Base-by-base conservation (phyloP, 371 early-diverging fungal genomes). In the Dichotomocladium elegans region DNA sequence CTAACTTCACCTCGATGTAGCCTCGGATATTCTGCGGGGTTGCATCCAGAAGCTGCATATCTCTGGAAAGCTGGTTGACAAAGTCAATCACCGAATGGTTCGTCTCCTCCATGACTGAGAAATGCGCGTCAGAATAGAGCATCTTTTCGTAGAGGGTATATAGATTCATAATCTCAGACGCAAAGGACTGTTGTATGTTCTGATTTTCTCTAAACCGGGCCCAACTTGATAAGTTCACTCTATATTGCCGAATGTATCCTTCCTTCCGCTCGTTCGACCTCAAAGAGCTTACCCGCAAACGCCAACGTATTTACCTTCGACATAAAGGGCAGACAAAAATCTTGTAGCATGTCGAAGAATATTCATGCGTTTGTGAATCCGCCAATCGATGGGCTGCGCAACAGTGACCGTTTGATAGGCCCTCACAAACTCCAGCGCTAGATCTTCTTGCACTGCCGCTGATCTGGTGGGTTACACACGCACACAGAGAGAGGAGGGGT, bases 71-170 rank as follows among this genome's bases (percentile, higher is more conserved):
- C 41, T 79, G 79, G 51, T 89, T 86, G 7, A 84, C 71, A 64
- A 85, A 84, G 4, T 77, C 76, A 19, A 89, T 24, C 0, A 87
- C 71, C 4, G 67, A 68, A 21, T 48, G 55, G 46, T 89, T 86
- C 4, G 71, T 66, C 41, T 86, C 77, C 15, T 78, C 80, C 7
- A 89, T 85, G 37, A 62, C 74, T n/a, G 91, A 89, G 57, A 89
- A 83, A 10, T 71, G 50, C 0, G 72, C 68, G 2, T 76, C 59
- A 1, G 69, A 61, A 35, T 79, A 75, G 15, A 90, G 61, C 47
- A 81, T 66, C 11, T 72, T 74, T 61, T 88, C 85, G 59, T 88
- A 87, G 28, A 77, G 56, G 3, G 77, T 66, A 51, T 89, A 81
- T 1, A 83, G 54, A 26, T 68, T 67, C 43, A 80, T 72, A 15